Evolutionary conservation across 2,329 filamentous ascomycete genomes (phyloP).

Genomic region (Ophidiomyces ophidiicola): DNA sequence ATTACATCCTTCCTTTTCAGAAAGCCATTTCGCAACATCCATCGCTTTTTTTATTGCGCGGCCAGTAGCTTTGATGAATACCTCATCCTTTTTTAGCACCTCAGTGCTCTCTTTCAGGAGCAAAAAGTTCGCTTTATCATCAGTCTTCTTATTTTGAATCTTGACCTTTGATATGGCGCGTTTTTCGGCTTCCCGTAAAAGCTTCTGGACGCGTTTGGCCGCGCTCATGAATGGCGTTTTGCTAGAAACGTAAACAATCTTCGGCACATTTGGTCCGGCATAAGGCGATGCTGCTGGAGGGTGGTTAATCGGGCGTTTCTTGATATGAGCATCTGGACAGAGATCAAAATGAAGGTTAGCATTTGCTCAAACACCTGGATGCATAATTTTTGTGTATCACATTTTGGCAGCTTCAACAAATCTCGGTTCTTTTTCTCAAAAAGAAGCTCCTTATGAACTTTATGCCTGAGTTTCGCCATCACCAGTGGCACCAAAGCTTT

Average conservation of each 20-base stretch:
- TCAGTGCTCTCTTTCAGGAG: slow-evolving; percentile 26
- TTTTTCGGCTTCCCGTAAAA: slow-evolving; percentile 42
- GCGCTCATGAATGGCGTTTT: slow-evolving; percentile 46
- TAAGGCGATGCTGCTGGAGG: slow-evolving; percentile 44
- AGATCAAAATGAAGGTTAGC: neutral
- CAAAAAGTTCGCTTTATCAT: slow-evolving; percentile 24
- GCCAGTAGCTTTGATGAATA: slow-evolving; percentile 49
- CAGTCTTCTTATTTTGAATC: slow-evolving; percentile 23
- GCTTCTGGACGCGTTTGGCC: slow-evolving; percentile 47
- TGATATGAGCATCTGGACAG: slow-evolving; percentile 37
- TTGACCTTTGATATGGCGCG: slow-evolving; percentile 37
- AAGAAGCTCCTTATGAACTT: slow-evolving; percentile 19
- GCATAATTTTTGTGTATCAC: slow-evolving; percentile 16
- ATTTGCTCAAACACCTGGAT: neutral
- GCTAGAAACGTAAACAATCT: slow-evolving; percentile 45
- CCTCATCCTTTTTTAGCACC: slow-evolving; percentile 34
- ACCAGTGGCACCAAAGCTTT: neutral
- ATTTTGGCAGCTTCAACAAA: slow-evolving; percentile 27
- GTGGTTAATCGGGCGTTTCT: slow-evolving; percentile 48
- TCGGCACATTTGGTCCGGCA: slow-evolving; percentile 37
- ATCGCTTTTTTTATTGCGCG: slow-evolving; percentile 47
- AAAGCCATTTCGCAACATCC: slow-evolving; percentile 45
- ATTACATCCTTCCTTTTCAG: slow-evolving; percentile 39
- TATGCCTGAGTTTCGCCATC: slow-evolving; percentile 12
- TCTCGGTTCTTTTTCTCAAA: slow-evolving; percentile 31